Evolutionary conservation across 495 filamentous ascomycete species (phyloP).

Genomic region (Neurospora terricola): DNA sequence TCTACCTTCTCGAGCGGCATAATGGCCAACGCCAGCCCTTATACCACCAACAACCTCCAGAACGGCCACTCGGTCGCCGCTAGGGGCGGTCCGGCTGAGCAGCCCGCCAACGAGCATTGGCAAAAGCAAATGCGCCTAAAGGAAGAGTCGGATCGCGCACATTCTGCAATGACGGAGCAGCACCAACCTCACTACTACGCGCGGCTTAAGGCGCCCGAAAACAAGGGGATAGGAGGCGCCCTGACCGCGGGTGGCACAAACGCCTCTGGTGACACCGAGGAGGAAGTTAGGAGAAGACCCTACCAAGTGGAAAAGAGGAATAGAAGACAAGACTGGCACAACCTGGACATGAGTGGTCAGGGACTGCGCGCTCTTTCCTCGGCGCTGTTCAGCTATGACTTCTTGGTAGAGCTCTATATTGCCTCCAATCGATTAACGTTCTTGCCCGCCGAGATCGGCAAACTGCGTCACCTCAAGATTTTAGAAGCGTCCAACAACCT

Average conservation of each 20-base stretch:
- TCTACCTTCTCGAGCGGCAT: slow-evolving; percentile 70
- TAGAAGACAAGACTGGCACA: slow-evolving; percentile 75
- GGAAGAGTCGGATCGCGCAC: slow-evolving; percentile 57
- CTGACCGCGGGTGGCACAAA: slow-evolving; percentile 21
- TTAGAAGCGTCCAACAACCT: slow-evolving; percentile 87
- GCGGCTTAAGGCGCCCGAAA: slow-evolving; percentile 41
- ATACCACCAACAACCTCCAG: slow-evolving; percentile 60
- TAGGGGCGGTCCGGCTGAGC: slow-evolving; percentile 33
- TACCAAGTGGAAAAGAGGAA: slow-evolving; percentile 43
- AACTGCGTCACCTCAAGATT: slow-evolving; percentile 63
- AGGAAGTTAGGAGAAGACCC: slow-evolving; percentile 52
- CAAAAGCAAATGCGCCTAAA: slow-evolving; percentile 72
- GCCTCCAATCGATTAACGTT: slow-evolving; percentile 77
- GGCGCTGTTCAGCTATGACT: slow-evolving; percentile 72
- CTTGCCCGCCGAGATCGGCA: slow-evolving; percentile 68
- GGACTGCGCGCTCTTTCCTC: slow-evolving; percentile 70
- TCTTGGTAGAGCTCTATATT: slow-evolving; percentile 82
- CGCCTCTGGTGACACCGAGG: slow-evolving; percentile 46
- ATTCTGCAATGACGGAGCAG: slow-evolving; percentile 55
- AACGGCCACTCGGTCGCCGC: slow-evolving; percentile 54
- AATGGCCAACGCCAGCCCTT: slow-evolving; percentile 63
- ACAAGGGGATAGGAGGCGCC: slow-evolving; percentile 45
- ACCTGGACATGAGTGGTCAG: slow-evolving; percentile 88
- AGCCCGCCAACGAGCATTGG: slow-evolving; percentile 67
- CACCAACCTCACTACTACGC: slow-evolving; percentile 46